Evolutionary conservation across 2,329 filamentous ascomycete species (phyloP).

Genomic region (Cladobotryum mycophilum): DNA sequence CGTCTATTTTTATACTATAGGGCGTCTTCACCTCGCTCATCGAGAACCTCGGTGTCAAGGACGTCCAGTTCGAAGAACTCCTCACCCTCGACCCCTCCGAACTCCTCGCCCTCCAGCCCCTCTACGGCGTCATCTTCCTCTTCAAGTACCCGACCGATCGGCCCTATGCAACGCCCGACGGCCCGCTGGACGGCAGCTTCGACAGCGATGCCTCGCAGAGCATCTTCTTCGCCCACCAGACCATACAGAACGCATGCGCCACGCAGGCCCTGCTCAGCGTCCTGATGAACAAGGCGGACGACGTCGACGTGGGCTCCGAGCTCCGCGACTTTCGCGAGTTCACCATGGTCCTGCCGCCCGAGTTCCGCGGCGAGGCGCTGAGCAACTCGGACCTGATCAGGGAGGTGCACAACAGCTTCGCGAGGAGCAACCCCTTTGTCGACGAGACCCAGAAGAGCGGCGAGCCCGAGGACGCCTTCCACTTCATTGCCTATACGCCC

Average conservation of each 20-base stretch:
- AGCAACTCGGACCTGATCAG: slow-evolving; percentile 63
- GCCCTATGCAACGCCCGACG: slow-evolving; percentile 51
- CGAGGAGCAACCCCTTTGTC: slow-evolving; percentile 80
- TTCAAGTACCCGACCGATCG: slow-evolving; percentile 87
- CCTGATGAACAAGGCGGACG: slow-evolving; percentile 72
- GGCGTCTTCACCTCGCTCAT: slow-evolving; percentile 97
- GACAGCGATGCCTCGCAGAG: slow-evolving; percentile 67
- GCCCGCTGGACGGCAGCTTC: slow-evolving; percentile 74
- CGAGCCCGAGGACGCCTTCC: slow-evolving; percentile 82
- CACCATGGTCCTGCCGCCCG: slow-evolving; percentile 72
- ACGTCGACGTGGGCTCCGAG: slow-evolving; percentile 65
- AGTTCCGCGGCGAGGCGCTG: slow-evolving; percentile 57
- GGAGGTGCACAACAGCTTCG: slow-evolving; percentile 84
- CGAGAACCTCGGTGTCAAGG: slow-evolving; percentile 81
- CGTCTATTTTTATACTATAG: slow-evolving; percentile 30
- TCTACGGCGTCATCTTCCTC: slow-evolving; percentile 97
- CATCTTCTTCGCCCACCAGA: slow-evolving; percentile 93
- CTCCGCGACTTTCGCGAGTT: slow-evolving; percentile 81
- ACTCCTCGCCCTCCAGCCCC: slow-evolving; percentile 63
- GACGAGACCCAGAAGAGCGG: slow-evolving; percentile 71
- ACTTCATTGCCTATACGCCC: slow-evolving; percentile 93
- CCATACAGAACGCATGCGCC: slow-evolving; percentile 96
- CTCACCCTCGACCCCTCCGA: slow-evolving; percentile 76
- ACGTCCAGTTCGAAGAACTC: slow-evolving; percentile 96
- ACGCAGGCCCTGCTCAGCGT: slow-evolving; percentile 93